A percentile compares a stretch with the other conserved stretches of the same genome.
Conservation (phyloP, 345 rosid species). For the Lenwebbia sp. region DNA sequence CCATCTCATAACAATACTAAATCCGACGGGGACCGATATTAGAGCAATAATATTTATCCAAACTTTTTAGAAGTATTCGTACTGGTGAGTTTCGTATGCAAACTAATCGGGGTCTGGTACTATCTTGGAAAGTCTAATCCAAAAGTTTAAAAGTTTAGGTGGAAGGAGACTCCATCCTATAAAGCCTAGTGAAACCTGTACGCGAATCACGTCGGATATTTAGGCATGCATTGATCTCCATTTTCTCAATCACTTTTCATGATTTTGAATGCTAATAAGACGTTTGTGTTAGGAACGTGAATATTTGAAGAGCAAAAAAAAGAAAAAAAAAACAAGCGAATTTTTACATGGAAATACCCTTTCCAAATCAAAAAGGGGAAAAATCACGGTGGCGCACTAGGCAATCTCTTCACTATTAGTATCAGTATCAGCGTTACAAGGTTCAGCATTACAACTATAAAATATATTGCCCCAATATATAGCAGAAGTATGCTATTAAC, state of each 20-base stretch:
- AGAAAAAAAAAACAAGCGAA: not conserved
- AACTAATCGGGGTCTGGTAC: too few species aligned
- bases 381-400: not conserved
- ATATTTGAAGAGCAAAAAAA: not conserved
- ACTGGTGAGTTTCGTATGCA: too few species aligned
- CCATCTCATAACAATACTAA: too few species aligned
- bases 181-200: too few species aligned
- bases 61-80: too few species aligned
- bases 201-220: not conserved
- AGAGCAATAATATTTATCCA: too few species aligned
- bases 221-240: not conserved
- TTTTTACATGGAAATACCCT: not conserved
- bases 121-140: too few species aligned
- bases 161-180: too few species aligned
- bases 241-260: too few species aligned
- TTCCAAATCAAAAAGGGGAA: not conserved
- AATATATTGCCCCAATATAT: not conserved
- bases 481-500: not conserved
- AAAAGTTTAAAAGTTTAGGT: too few species aligned
- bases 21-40: too few species aligned
- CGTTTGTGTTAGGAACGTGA: not conserved
- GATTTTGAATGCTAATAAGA: not conserved
- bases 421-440: not conserved
- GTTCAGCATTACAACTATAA: not conserved
- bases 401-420: not conserved